phyloP scores from a whole-genome alignment of 2,329 filamentous ascomycete genomes.

The Reticulascus tulasneorum region DNA sequence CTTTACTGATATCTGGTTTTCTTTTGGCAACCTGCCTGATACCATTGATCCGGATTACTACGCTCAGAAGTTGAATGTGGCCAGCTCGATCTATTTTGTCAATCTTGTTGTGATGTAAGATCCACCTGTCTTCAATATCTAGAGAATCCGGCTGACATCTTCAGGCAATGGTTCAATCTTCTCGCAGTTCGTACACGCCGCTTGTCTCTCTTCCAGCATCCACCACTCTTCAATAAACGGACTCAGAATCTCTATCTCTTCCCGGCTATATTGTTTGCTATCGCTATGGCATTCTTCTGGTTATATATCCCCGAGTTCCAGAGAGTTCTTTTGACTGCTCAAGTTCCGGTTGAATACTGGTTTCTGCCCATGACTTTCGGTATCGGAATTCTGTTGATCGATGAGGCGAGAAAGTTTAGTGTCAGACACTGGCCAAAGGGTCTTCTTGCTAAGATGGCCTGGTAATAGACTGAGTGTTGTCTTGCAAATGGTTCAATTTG shows the following conservation, averaged over 20 bases:
- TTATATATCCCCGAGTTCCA: conserved; percentile 65
- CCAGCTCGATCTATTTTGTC: conserved; percentile 74
- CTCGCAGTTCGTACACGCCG: conserved; percentile 64
- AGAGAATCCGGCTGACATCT: not conserved
- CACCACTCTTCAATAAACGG: conserved; percentile 59
- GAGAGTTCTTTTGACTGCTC: conserved; percentile 53
- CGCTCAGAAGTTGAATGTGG: conserved; percentile 53
- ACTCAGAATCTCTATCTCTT: conserved; percentile 68
- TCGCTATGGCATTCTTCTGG: conserved; percentile 68
- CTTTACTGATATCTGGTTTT: conserved; percentile 64
- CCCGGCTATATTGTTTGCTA: conserved; percentile 64
- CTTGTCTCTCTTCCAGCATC: conserved; percentile 68
- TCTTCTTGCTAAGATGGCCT: conserved; percentile 42
- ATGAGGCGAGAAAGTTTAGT: conserved; percentile 48
- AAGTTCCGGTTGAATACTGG: conserved; percentile 69
- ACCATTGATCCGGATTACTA: conserved; percentile 52
- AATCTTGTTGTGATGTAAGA: conserved; percentile 73
- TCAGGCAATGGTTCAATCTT: conserved; percentile 70
- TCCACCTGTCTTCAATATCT: no score
- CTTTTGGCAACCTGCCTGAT: conserved; percentile 52
- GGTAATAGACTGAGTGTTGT: conserved; percentile 30
- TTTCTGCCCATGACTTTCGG: conserved; percentile 74
- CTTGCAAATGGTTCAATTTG: no score
- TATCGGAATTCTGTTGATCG: conserved; percentile 45
- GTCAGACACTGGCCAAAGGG: conserved; percentile 43